These are phyloP conservation scores for Limtongozyma cylindracea DNA, from an alignment of 805 yeast genomes.

Conservation along the genomic window DNA sequence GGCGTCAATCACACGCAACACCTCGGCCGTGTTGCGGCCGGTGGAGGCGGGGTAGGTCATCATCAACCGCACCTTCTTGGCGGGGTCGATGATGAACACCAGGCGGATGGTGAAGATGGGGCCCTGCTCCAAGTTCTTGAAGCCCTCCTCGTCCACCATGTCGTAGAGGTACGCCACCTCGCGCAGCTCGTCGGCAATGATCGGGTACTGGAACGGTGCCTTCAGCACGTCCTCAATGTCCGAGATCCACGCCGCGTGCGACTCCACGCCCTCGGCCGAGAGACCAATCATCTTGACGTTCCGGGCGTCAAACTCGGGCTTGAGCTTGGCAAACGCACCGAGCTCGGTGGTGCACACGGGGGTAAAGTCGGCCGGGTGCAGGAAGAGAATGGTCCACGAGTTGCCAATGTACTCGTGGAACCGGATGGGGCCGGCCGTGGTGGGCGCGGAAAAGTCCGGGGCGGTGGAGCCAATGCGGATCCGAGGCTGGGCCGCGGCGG, in stretches of 20 bases:
- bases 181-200: constrained; percentile 39
- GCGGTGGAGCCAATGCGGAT: constrained; percentile 34
- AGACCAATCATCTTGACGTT: constrained; percentile 43
- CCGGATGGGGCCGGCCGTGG: constrained; percentile 35
- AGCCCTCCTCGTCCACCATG: constrained; percentile 50
- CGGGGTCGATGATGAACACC: constrained; percentile 47
- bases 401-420: constrained; percentile 39
- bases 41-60: constrained; percentile 51
- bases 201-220: constrained; percentile 30
- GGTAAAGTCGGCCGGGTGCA: constrained; percentile 60
- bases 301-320: constrained; percentile 42
- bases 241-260: constrained; percentile 43
- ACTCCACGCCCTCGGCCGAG: constrained; percentile 34
- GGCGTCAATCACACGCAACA: constrained; percentile 44
- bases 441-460: constrained; percentile 39
- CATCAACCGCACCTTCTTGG: constrained; percentile 32
- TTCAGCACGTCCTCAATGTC: constrained; percentile 46
- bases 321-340: constrained; percentile 50
- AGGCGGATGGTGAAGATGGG: constrained; percentile 46
- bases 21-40: constrained; percentile 57
- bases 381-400: constrained; percentile 41
- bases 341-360: constrained; percentile 64
- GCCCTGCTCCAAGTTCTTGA: constrained; percentile 37
- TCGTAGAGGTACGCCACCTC: constrained; percentile 36
- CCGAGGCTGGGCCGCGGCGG: constrained; percentile 14